Evolutionary conservation across 768 basidiomycete genomes (phyloP), one percentile per base, ranked within the genome.

Genomic region (Cyclocybe cylindracea): DNA sequence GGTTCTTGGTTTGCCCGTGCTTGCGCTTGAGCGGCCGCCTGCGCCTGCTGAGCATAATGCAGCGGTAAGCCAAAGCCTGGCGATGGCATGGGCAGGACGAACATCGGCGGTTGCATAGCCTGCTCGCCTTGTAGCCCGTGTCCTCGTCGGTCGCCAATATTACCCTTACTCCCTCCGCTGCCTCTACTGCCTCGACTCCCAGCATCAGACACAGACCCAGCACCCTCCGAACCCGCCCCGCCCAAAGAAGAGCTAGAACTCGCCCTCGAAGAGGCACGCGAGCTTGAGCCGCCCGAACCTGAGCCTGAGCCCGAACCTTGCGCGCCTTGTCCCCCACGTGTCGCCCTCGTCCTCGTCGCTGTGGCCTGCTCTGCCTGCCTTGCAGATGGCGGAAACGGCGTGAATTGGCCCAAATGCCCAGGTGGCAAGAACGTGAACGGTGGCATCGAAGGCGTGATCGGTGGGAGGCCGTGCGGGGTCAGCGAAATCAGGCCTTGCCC

Each of bases 371-470:
- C n/a, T n/a, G n/a, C n/a, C n/a, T n/a, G n/a, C n/a, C n/a, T n/a
- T n/a, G n/a, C n/a, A n/a, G n/a, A n/a, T n/a, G n/a, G n/a, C n/a
- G 53, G 24, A 24, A 24, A 24, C 24, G 24, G 24, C 24, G 24
- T 5, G 24, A 24, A 24, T 5, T 24, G 24, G 43, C 41, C 39
- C 48, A 44, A 47, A n/a, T 47, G 63, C 8, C 59, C 60, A 37
- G 56, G 54, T 13, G 82, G 78, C 35, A 87, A 76, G 68, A 97
- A 95, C 10, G 85, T 86, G 71, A 97, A 98, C 5, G 92, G 85
- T 1, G 96, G 96, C 95, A 98, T 98, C 54, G 89, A 90, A 0
- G 95, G 94, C n/a, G 95, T 97, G 62, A 97, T 93, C 1, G 91
- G 89, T 10, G 91, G 90, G n/a, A 94, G 72, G 0, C 90, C 89